Evolutionary conservation across 345 rosid genomes (phyloP).

Genomic region (Euphorbia pulcherrima): DNA sequence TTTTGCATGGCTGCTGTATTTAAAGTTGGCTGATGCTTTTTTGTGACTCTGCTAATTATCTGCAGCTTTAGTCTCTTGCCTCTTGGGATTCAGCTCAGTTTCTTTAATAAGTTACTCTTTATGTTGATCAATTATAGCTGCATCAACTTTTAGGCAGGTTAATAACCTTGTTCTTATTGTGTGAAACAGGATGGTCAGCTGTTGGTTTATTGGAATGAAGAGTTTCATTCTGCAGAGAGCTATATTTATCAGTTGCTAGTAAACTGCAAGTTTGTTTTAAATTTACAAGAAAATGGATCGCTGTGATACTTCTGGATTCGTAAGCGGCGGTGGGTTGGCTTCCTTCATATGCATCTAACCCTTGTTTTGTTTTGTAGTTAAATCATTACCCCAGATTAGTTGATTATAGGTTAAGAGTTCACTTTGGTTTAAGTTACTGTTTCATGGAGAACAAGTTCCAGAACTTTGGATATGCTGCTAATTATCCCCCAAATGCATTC

Average conservation of each 20-base stretch:
- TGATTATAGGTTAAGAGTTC: slow-evolving; percentile 45
- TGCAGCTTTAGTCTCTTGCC: background rate
- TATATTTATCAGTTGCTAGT: slow-evolving; percentile 22
- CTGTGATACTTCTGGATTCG: slow-evolving; percentile 90
- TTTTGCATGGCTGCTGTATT: background rate
- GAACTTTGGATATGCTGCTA: slow-evolving; percentile 43
- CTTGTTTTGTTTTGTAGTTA: slow-evolving; percentile 44
- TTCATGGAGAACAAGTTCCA: slow-evolving; percentile 59
- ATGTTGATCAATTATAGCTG: too few relatives aligned
- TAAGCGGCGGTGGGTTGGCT: slow-evolving; percentile 79
- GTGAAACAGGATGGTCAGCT: slow-evolving; percentile 51
- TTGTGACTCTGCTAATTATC: background rate
- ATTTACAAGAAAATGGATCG: slow-evolving; percentile 42
- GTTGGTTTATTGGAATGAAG: slow-evolving; percentile 27
- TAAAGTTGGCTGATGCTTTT: background rate
- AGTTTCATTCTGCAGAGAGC: slow-evolving; percentile 19
- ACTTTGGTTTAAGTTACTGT: slow-evolving; percentile 26
- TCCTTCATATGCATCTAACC: slow-evolving; percentile 40
- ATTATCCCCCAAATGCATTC: slow-evolving; percentile 49
- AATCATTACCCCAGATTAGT: slow-evolving; percentile 41
- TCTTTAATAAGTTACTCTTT: too few relatives aligned
- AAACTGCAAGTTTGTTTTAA: slow-evolving; percentile 31
- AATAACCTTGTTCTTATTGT: slow-evolving; percentile 13
- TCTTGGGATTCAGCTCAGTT: background rate
- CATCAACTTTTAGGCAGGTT: slow-evolving; percentile 6